These are phyloP conservation scores for Myochromella boudieri DNA, from an alignment of 768 basidiomycete genomes.

Conservation along the genomic window DNA sequence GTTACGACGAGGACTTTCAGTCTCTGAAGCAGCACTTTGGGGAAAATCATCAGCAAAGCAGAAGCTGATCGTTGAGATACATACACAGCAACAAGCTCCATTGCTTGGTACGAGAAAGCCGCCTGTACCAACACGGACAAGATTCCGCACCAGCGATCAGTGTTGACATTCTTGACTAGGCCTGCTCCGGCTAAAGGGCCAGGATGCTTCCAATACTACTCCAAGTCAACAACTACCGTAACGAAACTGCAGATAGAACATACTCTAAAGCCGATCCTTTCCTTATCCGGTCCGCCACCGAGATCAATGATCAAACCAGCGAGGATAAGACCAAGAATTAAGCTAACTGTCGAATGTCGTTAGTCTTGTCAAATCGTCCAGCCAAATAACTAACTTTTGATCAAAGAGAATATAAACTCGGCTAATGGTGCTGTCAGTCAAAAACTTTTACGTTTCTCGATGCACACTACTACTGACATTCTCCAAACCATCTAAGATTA, in stretches of 20 bases:
- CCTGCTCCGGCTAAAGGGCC: conserved; percentile 52
- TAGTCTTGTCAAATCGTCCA: background rate
- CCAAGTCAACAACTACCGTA: background rate
- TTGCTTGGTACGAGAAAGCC: conserved; percentile 76
- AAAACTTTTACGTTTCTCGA: too few relatives aligned
- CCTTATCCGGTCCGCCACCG: conserved; percentile 71
- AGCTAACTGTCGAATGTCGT: conserved; percentile 36
- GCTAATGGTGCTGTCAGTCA: conserved; percentile 34
- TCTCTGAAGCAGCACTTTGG: conserved; percentile 70
- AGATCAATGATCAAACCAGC: conserved; percentile 71
- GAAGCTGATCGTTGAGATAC: conserved; percentile 10
- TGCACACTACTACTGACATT: conserved; percentile 54
- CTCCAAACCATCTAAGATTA: conserved; percentile 58
- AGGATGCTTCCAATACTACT: conserved; percentile 69
- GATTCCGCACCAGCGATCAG: conserved; percentile 47
- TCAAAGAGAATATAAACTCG: conserved; percentile 65
- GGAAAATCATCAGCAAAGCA: conserved; percentile 7
- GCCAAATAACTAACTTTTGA: conserved; percentile 50
- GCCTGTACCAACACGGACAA: conserved; percentile 47
- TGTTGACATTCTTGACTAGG: conserved; percentile 40
- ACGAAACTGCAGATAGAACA: conserved; percentile 23
- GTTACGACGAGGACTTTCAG: conserved; percentile 74
- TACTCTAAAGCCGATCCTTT: conserved; percentile 69
- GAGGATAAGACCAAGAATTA: conserved; percentile 62
- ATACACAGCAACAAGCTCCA: conserved; percentile 73